Evolutionary conservation across 768 basidiomycete species (phyloP).

Genomic region (Hericium rajendrae): DNA sequence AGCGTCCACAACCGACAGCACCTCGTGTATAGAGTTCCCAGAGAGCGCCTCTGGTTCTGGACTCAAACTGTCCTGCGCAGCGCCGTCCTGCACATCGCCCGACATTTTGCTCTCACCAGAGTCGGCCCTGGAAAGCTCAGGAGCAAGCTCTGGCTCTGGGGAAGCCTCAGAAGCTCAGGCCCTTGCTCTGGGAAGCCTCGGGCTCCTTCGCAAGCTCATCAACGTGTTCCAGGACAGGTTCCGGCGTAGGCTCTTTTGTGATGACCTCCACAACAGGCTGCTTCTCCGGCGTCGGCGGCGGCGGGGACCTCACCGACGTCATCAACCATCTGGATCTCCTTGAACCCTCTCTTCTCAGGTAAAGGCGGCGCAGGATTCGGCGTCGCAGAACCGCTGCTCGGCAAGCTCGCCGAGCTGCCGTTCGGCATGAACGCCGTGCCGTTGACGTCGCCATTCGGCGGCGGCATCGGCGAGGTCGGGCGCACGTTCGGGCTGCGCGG

Average conservation of each 20-base stretch:
- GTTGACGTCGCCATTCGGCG: neutral
- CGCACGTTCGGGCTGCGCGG: neutral
- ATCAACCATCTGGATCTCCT: neutral
- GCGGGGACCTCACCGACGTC: neutral
- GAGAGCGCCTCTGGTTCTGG: too few species aligned
- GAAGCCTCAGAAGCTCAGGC: neutral
- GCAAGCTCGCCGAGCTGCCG: neutral
- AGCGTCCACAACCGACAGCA: too few species aligned
- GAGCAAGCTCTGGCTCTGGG: too few species aligned
- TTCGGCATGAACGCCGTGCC: neutral
- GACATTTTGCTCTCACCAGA: too few species aligned
- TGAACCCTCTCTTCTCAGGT: slow-evolving; percentile 3
- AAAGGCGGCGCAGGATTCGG: slow-evolving; percentile 18
- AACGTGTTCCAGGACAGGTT: neutral
- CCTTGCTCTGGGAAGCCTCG: neutral
- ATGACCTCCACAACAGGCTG: neutral
- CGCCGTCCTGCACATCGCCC: too few species aligned
- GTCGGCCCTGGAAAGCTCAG: too few species aligned
- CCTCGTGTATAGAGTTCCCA: too few species aligned
- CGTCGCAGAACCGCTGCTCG: slow-evolving; percentile 15
- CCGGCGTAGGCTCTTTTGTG: neutral
- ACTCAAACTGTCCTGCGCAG: too few species aligned
- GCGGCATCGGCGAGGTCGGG: neutral
- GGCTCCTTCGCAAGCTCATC: neutral
- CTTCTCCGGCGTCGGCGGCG: neutral